Base-by-base conservation (phyloP, 352 stramenopile genomes). In the Thalassiosira hispida region DNA sequence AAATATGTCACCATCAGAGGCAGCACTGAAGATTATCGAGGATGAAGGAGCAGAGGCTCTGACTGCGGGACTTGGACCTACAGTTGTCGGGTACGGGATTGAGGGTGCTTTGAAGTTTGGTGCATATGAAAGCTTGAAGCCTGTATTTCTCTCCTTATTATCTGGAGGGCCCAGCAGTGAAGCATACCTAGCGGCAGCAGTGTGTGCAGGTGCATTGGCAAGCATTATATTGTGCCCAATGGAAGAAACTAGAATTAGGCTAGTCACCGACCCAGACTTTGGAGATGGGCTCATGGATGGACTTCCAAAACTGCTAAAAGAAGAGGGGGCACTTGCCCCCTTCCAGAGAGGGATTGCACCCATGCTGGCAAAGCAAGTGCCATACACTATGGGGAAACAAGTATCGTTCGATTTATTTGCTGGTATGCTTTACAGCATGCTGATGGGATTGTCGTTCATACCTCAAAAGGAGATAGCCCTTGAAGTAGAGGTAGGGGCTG, bases 321-420 rank as follows among this genome's bases (percentile, higher is more conserved):
- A 95, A 60, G 80, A 91, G 51, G 89, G 90, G n/a, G n/a, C 92
- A 0, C 52, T 81, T 2, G 46, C 56, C 22, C 78, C 79, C 5
- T 95, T 95, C 75, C 59, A 57, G 60, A 77, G 51, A 29, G 90
- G 89, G 16, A 56, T 94, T 14, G 64, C 49, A 25, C 88, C 91
- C 18, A 95, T 95, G 91, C 59, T 95, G 16, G 55, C 81, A 0
- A 95, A 95, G 65, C 91, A 95, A 73, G 83, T 93, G 6, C 90
- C 90, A 1, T 95, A 95, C 59, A 95, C 91, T 2, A 92, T 94
- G 77, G 90, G 84, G 8, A 95, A 95, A 67, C 90, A 95, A 66
- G 91, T 95, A 0, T 92, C 83, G 2, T 95, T 95, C 77, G 91
- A 95, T 80, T 42, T 94, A 0, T 83, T 94, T 73, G 88, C 87